Percentiles rank a stretch among this genome's conserved stretches.
These are phyloP conservation scores for Monosporascus sp. DNA, from an alignment of 2,329 filamentous ascomycete species.

Conservation along the genomic window DNA sequence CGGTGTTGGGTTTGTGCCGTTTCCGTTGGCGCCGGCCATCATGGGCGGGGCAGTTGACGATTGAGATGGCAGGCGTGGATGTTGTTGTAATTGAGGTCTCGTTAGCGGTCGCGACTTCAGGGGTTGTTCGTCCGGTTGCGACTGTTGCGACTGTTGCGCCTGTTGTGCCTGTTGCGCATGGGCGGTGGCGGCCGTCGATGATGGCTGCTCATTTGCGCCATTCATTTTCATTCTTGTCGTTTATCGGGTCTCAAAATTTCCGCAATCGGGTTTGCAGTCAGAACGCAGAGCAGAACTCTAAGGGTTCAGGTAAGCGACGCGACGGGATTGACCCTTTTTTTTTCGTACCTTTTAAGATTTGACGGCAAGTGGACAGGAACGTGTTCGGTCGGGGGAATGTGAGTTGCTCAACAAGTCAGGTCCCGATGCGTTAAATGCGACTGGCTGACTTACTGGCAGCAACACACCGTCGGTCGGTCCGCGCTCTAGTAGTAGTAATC, in stretches of 20 bases:
- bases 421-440: too few species aligned
- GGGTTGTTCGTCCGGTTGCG: neutral
- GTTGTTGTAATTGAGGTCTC: neutral
- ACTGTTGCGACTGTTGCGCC: neutral
- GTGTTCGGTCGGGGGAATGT: neutral
- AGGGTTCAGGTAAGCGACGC: too few species aligned
- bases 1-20: conserved; percentile 12
- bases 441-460: too few species aligned
- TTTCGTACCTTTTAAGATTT: too few species aligned
- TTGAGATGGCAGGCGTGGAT: neutral
- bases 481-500: neutral
- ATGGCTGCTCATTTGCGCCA: neutral
- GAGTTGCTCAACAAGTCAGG: neutral
- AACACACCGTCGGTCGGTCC: neutral
- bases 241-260: too few species aligned
- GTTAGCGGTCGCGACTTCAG: neutral
- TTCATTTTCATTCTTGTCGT: neutral
- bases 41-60: conserved; percentile 13
- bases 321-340: too few species aligned
- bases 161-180: neutral
- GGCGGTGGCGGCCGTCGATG: neutral
- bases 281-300: too few species aligned
- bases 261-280: too few species aligned
- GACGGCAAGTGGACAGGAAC: too few species aligned
- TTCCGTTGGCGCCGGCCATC: conserved; percentile 30